phyloP scores from a whole-genome alignment of 2,329 filamentous ascomycete genomes.

The Aspergillus versicolor region DNA sequence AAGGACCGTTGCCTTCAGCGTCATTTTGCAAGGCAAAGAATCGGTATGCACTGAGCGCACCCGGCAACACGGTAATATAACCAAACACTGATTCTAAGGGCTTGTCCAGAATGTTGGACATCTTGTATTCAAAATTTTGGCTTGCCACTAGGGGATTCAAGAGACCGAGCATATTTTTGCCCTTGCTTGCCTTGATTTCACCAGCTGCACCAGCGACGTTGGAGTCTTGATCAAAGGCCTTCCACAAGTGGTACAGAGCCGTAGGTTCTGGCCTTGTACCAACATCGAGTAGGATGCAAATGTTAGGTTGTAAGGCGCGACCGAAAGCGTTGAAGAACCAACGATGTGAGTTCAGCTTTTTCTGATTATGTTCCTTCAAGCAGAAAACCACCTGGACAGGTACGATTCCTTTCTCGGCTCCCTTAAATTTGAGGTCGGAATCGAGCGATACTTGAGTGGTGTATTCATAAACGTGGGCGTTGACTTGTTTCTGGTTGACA shows the following conservation, averaged over 20 bases:
- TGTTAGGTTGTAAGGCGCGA: slow-evolving; percentile 85
- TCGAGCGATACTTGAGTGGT: slow-evolving; percentile 97
- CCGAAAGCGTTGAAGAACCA: slow-evolving; percentile 99
- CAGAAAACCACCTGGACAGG: slow-evolving; percentile 99
- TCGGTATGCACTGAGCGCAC: slow-evolving; percentile 90
- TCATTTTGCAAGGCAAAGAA: slow-evolving; percentile 97
- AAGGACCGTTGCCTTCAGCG: slow-evolving; percentile 86
- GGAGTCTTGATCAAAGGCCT: slow-evolving; percentile 96
- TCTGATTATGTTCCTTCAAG: slow-evolving; percentile 94
- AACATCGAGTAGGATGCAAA: slow-evolving; percentile 95
- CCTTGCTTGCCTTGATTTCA: slow-evolving; percentile 97
- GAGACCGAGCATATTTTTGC: slow-evolving; percentile 75
- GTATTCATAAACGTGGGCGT: slow-evolving; percentile 97
- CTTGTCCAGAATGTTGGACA: slow-evolving; percentile 98
- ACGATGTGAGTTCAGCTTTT: slow-evolving; percentile 96
- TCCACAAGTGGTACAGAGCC: slow-evolving; percentile 97
- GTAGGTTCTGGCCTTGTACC: slow-evolving; percentile 87
- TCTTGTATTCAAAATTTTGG: slow-evolving; percentile 99
- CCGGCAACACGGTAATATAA: slow-evolving; percentile 95
- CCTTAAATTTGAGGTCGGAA: slow-evolving; percentile 95
- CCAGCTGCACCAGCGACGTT: slow-evolving; percentile 96
- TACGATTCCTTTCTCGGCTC: slow-evolving; percentile 97
- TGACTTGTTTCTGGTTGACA: slow-evolving; percentile 93
- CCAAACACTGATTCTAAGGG: slow-evolving; percentile 96
- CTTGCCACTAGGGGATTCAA: slow-evolving; percentile 93